Evolutionary conservation across 2,329 filamentous ascomycete species (phyloP).

Genomic region (Aspergillus uvarum): DNA sequence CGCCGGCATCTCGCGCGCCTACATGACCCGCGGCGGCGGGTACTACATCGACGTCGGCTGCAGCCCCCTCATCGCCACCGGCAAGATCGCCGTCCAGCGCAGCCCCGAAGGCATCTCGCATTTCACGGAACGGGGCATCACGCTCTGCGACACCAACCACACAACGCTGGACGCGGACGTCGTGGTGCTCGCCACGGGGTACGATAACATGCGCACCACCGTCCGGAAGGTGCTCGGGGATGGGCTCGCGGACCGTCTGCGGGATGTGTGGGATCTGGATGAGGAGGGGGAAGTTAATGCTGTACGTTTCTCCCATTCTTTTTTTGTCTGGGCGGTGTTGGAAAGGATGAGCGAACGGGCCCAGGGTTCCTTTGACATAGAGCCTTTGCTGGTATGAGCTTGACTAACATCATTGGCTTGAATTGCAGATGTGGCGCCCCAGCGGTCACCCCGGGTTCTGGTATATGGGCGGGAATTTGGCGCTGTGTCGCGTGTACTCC

Average conservation of each 20-base stretch:
- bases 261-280: slow-evolving; percentile 63
- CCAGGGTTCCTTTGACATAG: too few relatives aligned
- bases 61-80: slow-evolving; percentile 55
- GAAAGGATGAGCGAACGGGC: too few relatives aligned
- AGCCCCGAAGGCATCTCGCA: slow-evolving; percentile 54
- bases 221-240: slow-evolving; percentile 63
- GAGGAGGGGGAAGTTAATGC: slow-evolving; percentile 55
- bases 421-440: slow-evolving; percentile 50
- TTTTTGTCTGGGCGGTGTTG: background rate
- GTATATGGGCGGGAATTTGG: slow-evolving; percentile 66
- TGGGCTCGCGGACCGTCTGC: slow-evolving; percentile 57
- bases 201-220: slow-evolving; percentile 66
- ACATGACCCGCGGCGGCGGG: slow-evolving; percentile 53
- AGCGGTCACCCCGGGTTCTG: slow-evolving; percentile 65
- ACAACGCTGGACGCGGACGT: slow-evolving; percentile 60
- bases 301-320: slow-evolving; percentile 22
- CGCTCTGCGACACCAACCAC: slow-evolving; percentile 47
- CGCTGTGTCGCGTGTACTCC: slow-evolving; percentile 62
- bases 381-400: too few relatives aligned
- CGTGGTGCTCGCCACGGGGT: slow-evolving; percentile 64
- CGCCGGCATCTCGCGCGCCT: slow-evolving; percentile 45
- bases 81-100: slow-evolving; percentile 62
- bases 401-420: too few relatives aligned
- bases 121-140: slow-evolving; percentile 49
- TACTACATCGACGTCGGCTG: slow-evolving; percentile 61